Base-by-base conservation (phyloP, 1,139 yeast species). In the Hansenula sp. region DNA sequence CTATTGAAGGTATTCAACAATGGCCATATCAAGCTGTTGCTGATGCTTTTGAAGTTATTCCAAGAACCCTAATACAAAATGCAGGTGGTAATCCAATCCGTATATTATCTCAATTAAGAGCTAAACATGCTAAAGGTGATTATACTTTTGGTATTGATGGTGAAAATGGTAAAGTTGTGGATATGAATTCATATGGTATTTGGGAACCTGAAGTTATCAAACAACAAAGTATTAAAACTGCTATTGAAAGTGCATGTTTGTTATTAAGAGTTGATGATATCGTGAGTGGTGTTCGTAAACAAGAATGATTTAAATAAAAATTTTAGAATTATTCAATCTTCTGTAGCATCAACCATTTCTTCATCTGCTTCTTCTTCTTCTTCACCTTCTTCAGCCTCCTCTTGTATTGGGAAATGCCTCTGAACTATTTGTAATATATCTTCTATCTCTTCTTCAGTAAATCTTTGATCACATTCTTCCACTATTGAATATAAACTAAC, bases 1-100 rank as follows among this genome's bases (percentile, higher is more conserved):
- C 80, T 39, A 80, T 94, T 52, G 97, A 89, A 64, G 98, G 98
- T 44, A 84, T 92, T 44, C 90, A 88, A 43, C 98, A 94, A 67
- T 90, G 96, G 95, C 98, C 98, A 39, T 94, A 92, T 68, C 95
- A 88, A 66, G 97, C 98, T 6, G 97, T 92, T 44, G 96, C 97
- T 18, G 97, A 92, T 68, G 97, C 98, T 2, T 85, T 92, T 71
- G 99, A 92, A 66, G 96, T 94, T 42, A 89, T 92, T 55, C 97
- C 99, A 55, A 82, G 98, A 69, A 94, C 98, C 6, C 75, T 92
- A 60, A 82, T 92, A 46, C 98, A 94, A 68, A 92, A 92, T 68
- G 89, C 98, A 52, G 99, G 99, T 55, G 97, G 96, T 25, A 90
- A 89, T 62, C 90, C 98, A 40, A 89, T 92, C 58, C 78, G 95